Conservation (phyloP, 108 stramenopile genomes). For the Aurantiochytrium sp. region DNA sequence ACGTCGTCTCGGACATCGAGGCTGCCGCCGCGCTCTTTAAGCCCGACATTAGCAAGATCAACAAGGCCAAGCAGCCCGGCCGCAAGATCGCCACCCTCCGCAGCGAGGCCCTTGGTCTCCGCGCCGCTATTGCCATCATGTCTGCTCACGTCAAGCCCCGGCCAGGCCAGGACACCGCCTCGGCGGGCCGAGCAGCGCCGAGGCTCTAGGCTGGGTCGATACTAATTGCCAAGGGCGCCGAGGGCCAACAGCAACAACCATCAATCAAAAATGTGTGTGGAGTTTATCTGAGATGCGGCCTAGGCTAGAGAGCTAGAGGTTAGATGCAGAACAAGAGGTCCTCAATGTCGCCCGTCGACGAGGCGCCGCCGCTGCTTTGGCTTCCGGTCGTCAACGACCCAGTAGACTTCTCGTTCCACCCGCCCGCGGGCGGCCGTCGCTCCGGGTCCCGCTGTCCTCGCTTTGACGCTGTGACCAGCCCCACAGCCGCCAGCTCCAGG, state of each 20-base stretch:
- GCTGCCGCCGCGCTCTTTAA: not conserved
- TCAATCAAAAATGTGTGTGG: too few species aligned
- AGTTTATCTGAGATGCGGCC: too few species aligned
- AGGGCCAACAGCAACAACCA: too few species aligned
- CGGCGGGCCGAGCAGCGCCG: not conserved
- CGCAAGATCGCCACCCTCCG: slow-evolving; percentile 6
- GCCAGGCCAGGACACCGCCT: too few species aligned
- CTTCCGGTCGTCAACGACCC: not conserved
- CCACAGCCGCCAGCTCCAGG: not conserved
- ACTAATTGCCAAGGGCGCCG: not conserved
- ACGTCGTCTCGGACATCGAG: not conserved
- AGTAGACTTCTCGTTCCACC: not conserved
- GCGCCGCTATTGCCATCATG: slow-evolving; percentile 20
- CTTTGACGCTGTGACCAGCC: not conserved
- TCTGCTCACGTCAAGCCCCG: not conserved
- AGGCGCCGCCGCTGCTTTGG: not conserved
- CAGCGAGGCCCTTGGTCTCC: not conserved
- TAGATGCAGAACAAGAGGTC: not conserved
- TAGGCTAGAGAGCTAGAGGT: too few species aligned
- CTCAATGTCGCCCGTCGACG: not conserved
- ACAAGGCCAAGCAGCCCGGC: not conserved
- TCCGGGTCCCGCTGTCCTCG: too few species aligned
- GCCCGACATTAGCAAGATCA: not conserved
- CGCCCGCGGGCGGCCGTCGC: too few species aligned
- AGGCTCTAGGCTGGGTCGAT: not conserved